Evolutionary conservation across 1,139 yeast genomes (phyloP), one percentile per base, ranked within the genome.

Genomic region (Yamadazyma friedrichii): DNA sequence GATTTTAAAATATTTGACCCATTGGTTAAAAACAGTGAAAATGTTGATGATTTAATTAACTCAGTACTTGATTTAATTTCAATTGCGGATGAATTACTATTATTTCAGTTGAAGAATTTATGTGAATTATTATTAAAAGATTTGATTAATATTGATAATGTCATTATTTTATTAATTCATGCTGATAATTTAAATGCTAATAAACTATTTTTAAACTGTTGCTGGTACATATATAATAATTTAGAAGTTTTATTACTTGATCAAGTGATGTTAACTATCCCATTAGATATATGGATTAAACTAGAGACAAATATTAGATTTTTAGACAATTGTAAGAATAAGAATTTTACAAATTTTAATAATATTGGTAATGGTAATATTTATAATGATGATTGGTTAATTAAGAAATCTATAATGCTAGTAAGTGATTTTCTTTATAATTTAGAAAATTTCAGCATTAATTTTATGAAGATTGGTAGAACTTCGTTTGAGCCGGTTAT

Each of bases 161-260:
- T 83, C 1, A 64, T 80, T 30, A 49, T 72, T 2, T 55, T 88
- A 12, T 55, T 86, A 25, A 64, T 71, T 9, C 82, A 82, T 53
- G 74, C 94, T 0, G 73, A 72, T 33, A 53, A 62, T 29, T 65
- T 75, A 41, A 62, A 72, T 11, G 86, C 88, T 2, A 56, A 62
- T 8, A 79, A 82, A 50, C 58, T 89, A 26, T 70, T 80, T 45
- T 67, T 72, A 40, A 74, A 77, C 41, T 80, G 95, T 53, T 65
- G 84, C 31, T 82, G 88, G 81, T 86, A 76, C 49, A 70, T 88
- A 12, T 80, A 76, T 50, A 74, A 78, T 49, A 88, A 88, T 54
- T 61, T 87, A 46, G 89, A 83, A 31, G 58, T 79, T 4, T 57
- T 87, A 17, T 63, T 88, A 35, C 76, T 80, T 44, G 87, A 84